Conservation (phyloP, 768 basidiomycete species). For the Leccinum fibrillosum region DNA sequence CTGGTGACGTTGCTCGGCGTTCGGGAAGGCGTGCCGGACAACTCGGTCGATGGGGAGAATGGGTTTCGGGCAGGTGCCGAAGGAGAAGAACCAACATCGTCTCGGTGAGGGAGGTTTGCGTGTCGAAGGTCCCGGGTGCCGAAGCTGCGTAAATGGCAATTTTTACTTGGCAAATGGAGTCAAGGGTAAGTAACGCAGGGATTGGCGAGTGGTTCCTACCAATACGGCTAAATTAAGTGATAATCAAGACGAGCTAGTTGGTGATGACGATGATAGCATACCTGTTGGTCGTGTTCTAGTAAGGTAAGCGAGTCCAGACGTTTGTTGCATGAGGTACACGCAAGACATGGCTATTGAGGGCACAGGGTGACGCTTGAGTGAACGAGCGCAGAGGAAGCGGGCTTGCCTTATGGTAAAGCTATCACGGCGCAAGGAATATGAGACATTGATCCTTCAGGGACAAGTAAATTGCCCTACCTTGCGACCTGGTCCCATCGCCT, state of each 20-base stretch:
- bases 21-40: conserved; percentile 9
- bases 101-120: conserved; percentile 59
- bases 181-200: neutral
- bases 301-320: conserved; percentile 73
- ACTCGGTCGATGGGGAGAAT: conserved; percentile 13
- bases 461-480: conserved; percentile 51
- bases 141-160: conserved; percentile 77
- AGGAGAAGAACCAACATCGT: conserved; percentile 35
- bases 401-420: conserved; percentile 78
- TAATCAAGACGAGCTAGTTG: conserved; percentile 1
- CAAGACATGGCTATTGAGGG: conserved; percentile 64
- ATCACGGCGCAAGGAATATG: neutral
- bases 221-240: conserved; percentile 38
- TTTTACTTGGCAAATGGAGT: conserved; percentile 53
- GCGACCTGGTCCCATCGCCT: conserved; percentile 86
- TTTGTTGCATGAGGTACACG: conserved; percentile 74
- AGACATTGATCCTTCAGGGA: neutral
- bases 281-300: conserved; percentile 82
- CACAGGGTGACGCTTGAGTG: neutral
- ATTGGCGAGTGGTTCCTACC: conserved; percentile 26
- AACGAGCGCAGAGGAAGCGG: neutral
- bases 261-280: conserved; percentile 30
- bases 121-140: conserved; percentile 73
- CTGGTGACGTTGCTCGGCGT: conserved; percentile 21
- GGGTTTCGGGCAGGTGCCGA: conserved; percentile 29